phyloP scores from a whole-genome alignment of 169 alveolate genomes.

The Amoebophrya sp. region DNA sequence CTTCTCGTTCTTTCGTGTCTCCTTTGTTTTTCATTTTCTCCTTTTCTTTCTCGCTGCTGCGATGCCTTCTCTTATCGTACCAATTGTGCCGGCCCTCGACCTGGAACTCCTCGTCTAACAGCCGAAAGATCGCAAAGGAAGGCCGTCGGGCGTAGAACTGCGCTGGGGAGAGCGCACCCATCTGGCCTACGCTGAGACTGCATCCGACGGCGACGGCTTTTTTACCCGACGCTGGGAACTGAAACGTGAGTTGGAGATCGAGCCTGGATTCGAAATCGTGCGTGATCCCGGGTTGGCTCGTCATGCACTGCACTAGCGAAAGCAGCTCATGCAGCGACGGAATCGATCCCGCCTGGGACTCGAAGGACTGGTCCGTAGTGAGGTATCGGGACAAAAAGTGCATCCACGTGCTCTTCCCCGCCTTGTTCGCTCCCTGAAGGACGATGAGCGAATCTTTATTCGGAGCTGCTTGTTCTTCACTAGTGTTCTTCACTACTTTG shows the following conservation, averaged over 20 bases:
- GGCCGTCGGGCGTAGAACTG: background rate
- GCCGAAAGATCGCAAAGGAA: background rate
- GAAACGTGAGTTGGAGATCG: background rate
- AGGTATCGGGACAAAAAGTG: background rate
- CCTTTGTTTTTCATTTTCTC: background rate
- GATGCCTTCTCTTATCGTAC: background rate
- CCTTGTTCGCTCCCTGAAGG: background rate
- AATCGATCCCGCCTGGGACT: background rate
- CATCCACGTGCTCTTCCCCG: background rate
- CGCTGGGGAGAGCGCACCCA: background rate
- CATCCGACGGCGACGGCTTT: background rate
- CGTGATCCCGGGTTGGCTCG: background rate
- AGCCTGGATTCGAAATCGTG: background rate
- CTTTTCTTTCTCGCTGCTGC: background rate
- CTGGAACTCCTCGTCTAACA: background rate
- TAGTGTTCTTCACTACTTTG: background rate
- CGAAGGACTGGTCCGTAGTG: background rate
- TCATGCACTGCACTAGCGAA: background rate
- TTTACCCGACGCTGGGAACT: background rate
- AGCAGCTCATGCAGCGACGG: background rate
- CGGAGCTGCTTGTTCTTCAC: background rate
- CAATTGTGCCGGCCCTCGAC: background rate
- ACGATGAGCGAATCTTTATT: background rate
- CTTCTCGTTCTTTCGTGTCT: background rate
- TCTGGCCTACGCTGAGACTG: background rate